phyloP scores from a whole-genome alignment of 352 stramenopile genomes.

The Halophytophthora batemanensis region DNA sequence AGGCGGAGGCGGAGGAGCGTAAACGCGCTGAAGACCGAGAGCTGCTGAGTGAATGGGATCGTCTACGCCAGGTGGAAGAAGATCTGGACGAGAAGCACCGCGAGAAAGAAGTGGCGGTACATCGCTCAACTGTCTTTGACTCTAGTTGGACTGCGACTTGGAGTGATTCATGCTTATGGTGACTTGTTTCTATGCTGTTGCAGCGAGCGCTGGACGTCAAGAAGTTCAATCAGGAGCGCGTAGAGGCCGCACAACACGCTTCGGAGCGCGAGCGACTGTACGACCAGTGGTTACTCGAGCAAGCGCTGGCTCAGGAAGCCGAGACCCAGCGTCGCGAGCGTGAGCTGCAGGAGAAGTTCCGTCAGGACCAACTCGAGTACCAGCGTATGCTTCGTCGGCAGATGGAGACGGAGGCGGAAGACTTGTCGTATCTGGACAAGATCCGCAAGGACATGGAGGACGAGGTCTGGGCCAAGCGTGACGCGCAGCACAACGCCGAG shows the following conservation, averaged over 20 bases:
- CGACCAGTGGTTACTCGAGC: conserved; percentile 53
- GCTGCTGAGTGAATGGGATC: conserved; percentile 61
- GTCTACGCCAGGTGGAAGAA: conserved; percentile 56
- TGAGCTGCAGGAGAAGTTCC: conserved; percentile 63
- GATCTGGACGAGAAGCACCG: conserved; percentile 49
- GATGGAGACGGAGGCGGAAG: conserved; percentile 72
- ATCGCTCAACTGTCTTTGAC: not conserved
- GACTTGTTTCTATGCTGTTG: not conserved
- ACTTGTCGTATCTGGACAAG: conserved; percentile 59
- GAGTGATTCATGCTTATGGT: not conserved
- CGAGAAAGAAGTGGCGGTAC: conserved; percentile 53
- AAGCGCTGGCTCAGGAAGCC: conserved; percentile 57
- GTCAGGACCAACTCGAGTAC: conserved; percentile 72
- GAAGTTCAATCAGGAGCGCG: conserved; percentile 65
- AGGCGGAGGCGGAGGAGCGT: conserved; percentile 31
- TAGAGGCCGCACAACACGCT: conserved; percentile 37
- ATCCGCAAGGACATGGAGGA: conserved; percentile 83
- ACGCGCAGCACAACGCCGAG: conserved; percentile 68
- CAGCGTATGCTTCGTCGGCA: conserved; percentile 70
- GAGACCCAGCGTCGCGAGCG: conserved; percentile 53
- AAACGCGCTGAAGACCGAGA: conserved; percentile 47
- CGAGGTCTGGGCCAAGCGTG: conserved; percentile 70
- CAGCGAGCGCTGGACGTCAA: conserved; percentile 71
- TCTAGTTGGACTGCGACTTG: not conserved
- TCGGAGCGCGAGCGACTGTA: conserved; percentile 66